Conservation (phyloP, 805 yeast species). For the Kodamaea leandrae region DNA sequence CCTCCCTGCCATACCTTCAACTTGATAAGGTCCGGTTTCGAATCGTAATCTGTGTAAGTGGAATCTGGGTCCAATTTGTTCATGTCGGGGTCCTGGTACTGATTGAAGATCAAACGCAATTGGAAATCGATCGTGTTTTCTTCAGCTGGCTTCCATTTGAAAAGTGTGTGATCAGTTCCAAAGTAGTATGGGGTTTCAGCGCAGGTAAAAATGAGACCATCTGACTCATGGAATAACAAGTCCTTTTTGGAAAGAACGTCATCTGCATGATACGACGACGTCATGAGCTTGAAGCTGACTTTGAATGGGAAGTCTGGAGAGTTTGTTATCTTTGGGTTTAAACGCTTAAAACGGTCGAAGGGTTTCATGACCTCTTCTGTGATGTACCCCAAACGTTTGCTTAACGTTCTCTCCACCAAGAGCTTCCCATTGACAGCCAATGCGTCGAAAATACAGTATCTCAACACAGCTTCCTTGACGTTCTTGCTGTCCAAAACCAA, state of each 20-base stretch:
- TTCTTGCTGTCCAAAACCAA: conserved; percentile 74
- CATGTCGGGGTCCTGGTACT: conserved; percentile 59
- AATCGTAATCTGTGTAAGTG: conserved; percentile 77
- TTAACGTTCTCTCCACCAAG: conserved; percentile 67
- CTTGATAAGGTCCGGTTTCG: conserved; percentile 61
- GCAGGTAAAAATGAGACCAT: conserved; percentile 92
- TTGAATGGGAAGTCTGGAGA: conserved; percentile 73
- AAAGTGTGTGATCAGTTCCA: conserved; percentile 82
- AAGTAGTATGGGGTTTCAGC: conserved; percentile 81
- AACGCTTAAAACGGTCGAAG: conserved; percentile 63
- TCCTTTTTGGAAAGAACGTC: conserved; percentile 72
- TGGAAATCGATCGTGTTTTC: conserved; percentile 93
- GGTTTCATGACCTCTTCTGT: conserved; percentile 81
- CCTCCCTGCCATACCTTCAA: conserved; percentile 80
- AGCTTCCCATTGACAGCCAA: conserved; percentile 75
- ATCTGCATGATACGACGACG: conserved; percentile 71
- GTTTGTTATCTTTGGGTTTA: conserved; percentile 70
- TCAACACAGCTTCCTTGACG: conserved; percentile 45
- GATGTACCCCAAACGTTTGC: conserved; percentile 83
- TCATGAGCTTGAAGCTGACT: conserved; percentile 84
- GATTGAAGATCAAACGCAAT: conserved; percentile 58
- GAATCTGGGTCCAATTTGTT: conserved; percentile 66
- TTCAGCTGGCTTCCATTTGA: conserved; percentile 97
- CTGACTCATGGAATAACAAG: conserved; percentile 80
- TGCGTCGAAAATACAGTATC: conserved; percentile 90